A percentile compares a stretch with the other conserved stretches of the same genome.
Conservation (phyloP, 306 rosid genomes). For the Prunus salicina region DNA sequence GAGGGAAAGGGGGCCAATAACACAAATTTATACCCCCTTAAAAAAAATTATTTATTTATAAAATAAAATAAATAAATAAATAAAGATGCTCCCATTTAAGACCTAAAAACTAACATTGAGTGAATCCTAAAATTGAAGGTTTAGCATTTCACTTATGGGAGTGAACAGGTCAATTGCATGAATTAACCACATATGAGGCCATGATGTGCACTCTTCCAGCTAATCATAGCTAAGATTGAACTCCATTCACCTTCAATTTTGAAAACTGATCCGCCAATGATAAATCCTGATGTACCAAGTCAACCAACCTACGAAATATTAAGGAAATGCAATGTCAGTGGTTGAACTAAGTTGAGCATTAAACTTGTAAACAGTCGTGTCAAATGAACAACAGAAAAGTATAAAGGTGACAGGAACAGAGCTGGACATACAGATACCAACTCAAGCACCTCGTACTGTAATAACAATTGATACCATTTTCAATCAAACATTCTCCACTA, state of each 20-base stretch:
- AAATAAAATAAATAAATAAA: too few species aligned
- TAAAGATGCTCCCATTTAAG: too few species aligned
- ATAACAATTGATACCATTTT: too few species aligned
- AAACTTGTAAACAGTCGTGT: constrained; percentile 13
- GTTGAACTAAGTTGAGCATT: constrained; percentile 11
- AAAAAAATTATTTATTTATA: too few species aligned
- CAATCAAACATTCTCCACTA: neutral
- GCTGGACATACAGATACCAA: neutral
- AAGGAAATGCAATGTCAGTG: constrained; percentile 21
- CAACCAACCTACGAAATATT: constrained; percentile 63
- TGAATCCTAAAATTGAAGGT: neutral
- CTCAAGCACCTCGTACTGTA: neutral
- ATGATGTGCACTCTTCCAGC: constrained; percentile 11
- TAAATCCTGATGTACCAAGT: constrained; percentile 83
- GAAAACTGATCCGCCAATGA: constrained; percentile 84
- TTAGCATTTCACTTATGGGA: constrained; percentile 3
- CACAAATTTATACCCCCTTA: neutral
- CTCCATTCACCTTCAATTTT: constrained; percentile 65
- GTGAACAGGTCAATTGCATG: constrained; percentile 2
- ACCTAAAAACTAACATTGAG: neutral
- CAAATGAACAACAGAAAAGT: constrained; percentile 3
- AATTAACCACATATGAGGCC: constrained; percentile 10
- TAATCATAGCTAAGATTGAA: constrained; percentile 16
- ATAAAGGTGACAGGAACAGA: neutral
- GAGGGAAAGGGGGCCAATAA: neutral